These are phyloP conservation scores for Psidium guajava DNA, from an alignment of 345 rosid genomes.

Conservation along the genomic window DNA sequence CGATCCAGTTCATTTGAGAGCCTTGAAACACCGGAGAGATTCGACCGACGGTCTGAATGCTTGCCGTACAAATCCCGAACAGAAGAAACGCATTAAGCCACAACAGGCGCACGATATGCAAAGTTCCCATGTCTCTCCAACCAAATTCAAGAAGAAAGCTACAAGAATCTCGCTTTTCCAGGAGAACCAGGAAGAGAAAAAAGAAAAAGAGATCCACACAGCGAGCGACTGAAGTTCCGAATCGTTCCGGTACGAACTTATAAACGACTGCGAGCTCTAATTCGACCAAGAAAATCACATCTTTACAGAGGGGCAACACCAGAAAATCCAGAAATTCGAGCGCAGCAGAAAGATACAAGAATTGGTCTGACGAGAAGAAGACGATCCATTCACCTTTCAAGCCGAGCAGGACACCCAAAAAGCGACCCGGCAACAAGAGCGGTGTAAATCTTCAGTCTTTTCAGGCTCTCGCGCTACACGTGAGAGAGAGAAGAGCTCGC, in stretches of 20 bases:
- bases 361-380: neutral
- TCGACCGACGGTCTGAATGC: constrained; percentile 10
- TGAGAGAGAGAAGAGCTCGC: neutral
- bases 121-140: neutral
- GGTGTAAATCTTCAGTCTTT: neutral
- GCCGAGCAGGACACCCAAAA: neutral
- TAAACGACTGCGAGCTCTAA: neutral
- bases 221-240: neutral
- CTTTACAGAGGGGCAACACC: neutral
- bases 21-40: constrained; percentile 33
- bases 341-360: neutral
- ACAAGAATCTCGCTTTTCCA: neutral
- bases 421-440: neutral
- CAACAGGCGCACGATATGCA: neutral
- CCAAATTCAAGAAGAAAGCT: neutral
- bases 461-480: neutral
- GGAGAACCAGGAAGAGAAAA: neutral
- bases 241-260: neutral
- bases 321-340: neutral
- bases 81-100: constrained; percentile 1
- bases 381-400: neutral
- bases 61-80: constrained; percentile 3
- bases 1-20: constrained; percentile 27
- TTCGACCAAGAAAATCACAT: neutral
- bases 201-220: neutral